These are phyloP conservation scores for Oemleria cerasiformis DNA, from an alignment of 306 rosid genomes.

Conservation along the genomic window DNA sequence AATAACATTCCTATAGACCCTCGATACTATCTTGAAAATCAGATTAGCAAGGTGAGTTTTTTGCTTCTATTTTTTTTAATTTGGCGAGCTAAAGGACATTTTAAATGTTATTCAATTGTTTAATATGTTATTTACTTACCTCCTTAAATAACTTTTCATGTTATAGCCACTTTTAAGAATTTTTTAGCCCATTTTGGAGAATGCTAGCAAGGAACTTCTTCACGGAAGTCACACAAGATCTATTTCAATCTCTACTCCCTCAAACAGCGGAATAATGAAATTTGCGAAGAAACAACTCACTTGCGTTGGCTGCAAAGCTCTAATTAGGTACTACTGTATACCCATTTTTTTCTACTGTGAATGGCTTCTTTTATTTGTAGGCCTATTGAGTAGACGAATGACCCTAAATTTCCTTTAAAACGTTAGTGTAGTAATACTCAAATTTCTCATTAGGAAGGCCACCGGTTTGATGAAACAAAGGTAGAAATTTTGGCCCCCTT, in stretches of 20 bases:
- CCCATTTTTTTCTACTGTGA: neutral
- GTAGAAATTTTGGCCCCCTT: neutral
- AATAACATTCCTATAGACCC: conserved; percentile 95
- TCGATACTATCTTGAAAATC: conserved; percentile 96
- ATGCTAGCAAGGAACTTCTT: conserved; percentile 96
- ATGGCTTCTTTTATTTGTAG: conserved; percentile 14
- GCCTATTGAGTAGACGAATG: neutral
- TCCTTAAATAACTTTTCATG: conserved; percentile 20
- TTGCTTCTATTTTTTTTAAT: neutral
- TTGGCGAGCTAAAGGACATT: no score
- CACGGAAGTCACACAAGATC: conserved; percentile 97
- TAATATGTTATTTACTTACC: conserved; percentile 24
- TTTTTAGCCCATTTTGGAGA: conserved; percentile 92
- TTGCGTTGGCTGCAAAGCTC: conserved; percentile 95
- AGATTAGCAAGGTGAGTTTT: conserved; percentile 44
- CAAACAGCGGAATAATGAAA: conserved; percentile 91
- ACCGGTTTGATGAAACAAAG: neutral
- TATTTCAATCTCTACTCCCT: conserved; percentile 84
- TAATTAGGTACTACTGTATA: conserved; percentile 62
- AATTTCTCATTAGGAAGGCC: neutral
- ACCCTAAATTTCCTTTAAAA: neutral
- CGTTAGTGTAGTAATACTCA: neutral
- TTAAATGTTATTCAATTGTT: conserved; percentile 5
- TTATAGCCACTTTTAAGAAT: conserved; percentile 92
- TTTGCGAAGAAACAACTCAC: conserved; percentile 82